Evolutionary conservation across 2,329 filamentous ascomycete species (phyloP), one percentile per base, ranked within the genome.

Genomic region (Phialophora verrucosa): DNA sequence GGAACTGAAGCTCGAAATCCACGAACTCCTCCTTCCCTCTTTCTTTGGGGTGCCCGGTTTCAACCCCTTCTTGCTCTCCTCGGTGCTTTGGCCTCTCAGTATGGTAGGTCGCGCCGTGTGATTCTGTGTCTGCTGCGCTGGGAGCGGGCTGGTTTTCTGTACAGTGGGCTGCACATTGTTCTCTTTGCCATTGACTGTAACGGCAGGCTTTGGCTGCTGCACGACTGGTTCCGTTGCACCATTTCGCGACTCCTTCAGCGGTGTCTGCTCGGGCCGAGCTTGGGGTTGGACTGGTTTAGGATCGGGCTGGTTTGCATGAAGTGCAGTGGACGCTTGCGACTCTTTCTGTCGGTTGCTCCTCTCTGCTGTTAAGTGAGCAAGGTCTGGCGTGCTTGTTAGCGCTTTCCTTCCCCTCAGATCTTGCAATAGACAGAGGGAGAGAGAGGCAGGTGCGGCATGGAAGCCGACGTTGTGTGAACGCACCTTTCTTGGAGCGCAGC

Each of bases 1-100:
- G 71, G 92, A 94, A 70, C 92, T 96, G 71, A 98, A 88, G 75
- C 88, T 97, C 64, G 91, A 92, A 74, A 98, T 93, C 95, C 95
- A 99, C 14, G 93, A 97, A 69, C 88, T 89, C 63, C 87, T 81
- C 70, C 92, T 86, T 61, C 87, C 83, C 54, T 72, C 69, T 38
- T 71, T 71, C 61, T 71, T 68, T 17, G 63, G 53, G 12, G 55
- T 56, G 14, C 55, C 55, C 25, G 54, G 38, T 44, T 57, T 68
- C 23, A 59, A 42, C 27, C 42, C 38, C 59, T 67, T 67, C 56
- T 68, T 68, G 10, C 47, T 23, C 6, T 70, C 64, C 44, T 70
- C 69, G 47, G 49, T 61, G 49, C 60, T 69, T 56, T 63, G 62
- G 14, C 62, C 66, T 64, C 25, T 62, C 29, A 47, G 29, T 49